A percentile compares a stretch with the other conserved stretches of the same genome.
Evolutionary conservation across 805 yeast genomes (phyloP).

Genomic region (Candida chilensis): DNA sequence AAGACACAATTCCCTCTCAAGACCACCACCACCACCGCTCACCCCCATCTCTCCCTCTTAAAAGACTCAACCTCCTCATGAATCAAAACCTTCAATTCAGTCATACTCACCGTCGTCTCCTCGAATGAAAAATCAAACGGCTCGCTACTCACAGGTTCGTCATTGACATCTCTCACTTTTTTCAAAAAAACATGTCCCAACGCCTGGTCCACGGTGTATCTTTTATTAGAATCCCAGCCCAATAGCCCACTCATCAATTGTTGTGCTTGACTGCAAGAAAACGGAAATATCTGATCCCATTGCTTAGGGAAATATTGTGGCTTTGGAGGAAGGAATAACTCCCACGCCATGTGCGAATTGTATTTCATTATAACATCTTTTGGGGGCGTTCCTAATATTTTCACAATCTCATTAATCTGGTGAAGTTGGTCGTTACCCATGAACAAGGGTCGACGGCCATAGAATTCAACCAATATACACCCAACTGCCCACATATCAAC

Average conservation of each 20-base stretch:
- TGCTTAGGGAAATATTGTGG: slow-evolving; percentile 27
- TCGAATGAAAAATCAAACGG: slow-evolving; percentile 69
- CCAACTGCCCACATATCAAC: slow-evolving; percentile 95
- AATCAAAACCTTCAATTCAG: slow-evolving; percentile 37
- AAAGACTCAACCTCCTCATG: slow-evolving; percentile 45
- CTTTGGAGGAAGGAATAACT: slow-evolving; percentile 31
- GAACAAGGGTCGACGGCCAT: slow-evolving; percentile 73
- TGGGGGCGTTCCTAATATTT: slow-evolving; percentile 66
- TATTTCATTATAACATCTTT: slow-evolving; percentile 30
- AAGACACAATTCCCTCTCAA: too few relatives aligned
- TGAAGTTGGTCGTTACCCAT: slow-evolving; percentile 65
- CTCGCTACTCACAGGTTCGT: slow-evolving; percentile 43
- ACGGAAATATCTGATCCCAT: slow-evolving; percentile 56
- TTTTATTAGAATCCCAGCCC: slow-evolving; percentile 50
- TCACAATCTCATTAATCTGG: slow-evolving; percentile 62
- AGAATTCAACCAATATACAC: slow-evolving; percentile 80
- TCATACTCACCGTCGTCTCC: slow-evolving; percentile 19
- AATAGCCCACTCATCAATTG: slow-evolving; percentile 46
- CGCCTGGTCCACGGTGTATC: slow-evolving; percentile 50
- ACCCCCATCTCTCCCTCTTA: slow-evolving; percentile 26
- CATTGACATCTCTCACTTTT: slow-evolving; percentile 40
- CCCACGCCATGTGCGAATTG: slow-evolving; percentile 38
- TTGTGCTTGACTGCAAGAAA: slow-evolving; percentile 41
- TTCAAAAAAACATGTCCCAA: slow-evolving; percentile 48
- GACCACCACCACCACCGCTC: too few relatives aligned